Evolutionary conservation across 495 filamentous ascomycete species (phyloP).

Genomic region (Pseudevernia furfuracea): DNA sequence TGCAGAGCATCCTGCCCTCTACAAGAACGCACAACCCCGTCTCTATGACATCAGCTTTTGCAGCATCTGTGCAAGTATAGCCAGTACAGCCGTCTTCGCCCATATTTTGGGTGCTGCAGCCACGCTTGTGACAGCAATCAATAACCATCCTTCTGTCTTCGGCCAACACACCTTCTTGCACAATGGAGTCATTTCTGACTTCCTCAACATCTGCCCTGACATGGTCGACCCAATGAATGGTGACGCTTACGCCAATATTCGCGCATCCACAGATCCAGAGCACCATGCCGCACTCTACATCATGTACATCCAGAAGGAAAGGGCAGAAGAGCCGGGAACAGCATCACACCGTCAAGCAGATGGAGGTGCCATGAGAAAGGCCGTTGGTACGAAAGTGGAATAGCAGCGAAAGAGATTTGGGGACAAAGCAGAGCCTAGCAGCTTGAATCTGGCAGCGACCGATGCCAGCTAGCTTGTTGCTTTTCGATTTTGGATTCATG

Average conservation of each 20-base stretch:
- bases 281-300: conserved; percentile 46
- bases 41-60: conserved; percentile 44
- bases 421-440: conserved; percentile 32
- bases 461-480: conserved; percentile 38
- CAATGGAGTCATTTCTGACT: conserved; percentile 41
- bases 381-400: conserved; percentile 35
- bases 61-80: conserved; percentile 37
- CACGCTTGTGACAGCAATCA: conserved; percentile 29
- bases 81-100: conserved; percentile 35
- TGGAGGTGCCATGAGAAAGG: conserved; percentile 37
- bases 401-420: conserved; percentile 36
- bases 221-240: conserved; percentile 34
- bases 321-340: conserved; percentile 33
- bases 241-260: conserved; percentile 38
- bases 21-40: conserved; percentile 41
- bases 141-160: conserved; percentile 47
- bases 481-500: conserved; percentile 41
- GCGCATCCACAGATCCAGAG: conserved; percentile 43
- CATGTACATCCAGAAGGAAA: conserved; percentile 36
- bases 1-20: conserved; percentile 36
- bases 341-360: conserved; percentile 32
- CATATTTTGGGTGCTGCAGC: conserved; percentile 41
- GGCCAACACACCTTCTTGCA: conserved; percentile 46
- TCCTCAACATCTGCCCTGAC: conserved; percentile 35
- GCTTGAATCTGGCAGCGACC: conserved; percentile 37